Percentiles rank a stretch among this genome's conserved stretches.
phyloP scores from a whole-genome alignment of 306 rosid species.

The Astragalus glycyphyllos region DNA sequence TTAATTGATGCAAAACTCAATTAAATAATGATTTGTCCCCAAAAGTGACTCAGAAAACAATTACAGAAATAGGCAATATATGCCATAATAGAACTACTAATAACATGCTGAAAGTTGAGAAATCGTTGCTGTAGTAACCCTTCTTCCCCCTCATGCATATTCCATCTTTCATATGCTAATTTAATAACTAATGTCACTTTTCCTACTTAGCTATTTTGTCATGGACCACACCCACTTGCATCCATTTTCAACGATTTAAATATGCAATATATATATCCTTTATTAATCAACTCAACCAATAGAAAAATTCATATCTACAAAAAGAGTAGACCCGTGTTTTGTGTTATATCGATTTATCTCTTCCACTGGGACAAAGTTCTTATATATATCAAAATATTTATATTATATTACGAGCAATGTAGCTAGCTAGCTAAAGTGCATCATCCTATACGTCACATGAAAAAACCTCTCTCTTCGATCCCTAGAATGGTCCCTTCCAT shows the following conservation, averaged over 20 bases:
- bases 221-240: slow-evolving; percentile 69
- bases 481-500: slow-evolving; percentile 43
- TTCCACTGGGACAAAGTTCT: slow-evolving; percentile 34
- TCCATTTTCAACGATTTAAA: slow-evolving; percentile 38
- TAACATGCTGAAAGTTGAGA: too few species aligned
- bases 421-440: slow-evolving; percentile 19
- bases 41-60: too few species aligned
- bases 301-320: slow-evolving; percentile 51
- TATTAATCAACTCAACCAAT: slow-evolving; percentile 42
- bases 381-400: slow-evolving; percentile 21
- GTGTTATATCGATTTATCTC: slow-evolving; percentile 37
- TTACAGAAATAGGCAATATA: too few species aligned
- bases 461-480: slow-evolving; percentile 40
- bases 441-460: slow-evolving; percentile 54
- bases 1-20: too few species aligned
- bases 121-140: too few species aligned
- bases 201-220: background rate
- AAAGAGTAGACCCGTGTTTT: slow-evolving; percentile 54
- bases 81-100: too few species aligned
- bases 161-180: too few species aligned
- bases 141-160: too few species aligned
- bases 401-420: slow-evolving; percentile 1
- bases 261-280: slow-evolving; percentile 37
- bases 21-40: too few species aligned
- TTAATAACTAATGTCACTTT: too few species aligned